Evolutionary conservation across 2,329 filamentous ascomycete genomes (phyloP).

Genomic region (Aspergillus japonicus): DNA sequence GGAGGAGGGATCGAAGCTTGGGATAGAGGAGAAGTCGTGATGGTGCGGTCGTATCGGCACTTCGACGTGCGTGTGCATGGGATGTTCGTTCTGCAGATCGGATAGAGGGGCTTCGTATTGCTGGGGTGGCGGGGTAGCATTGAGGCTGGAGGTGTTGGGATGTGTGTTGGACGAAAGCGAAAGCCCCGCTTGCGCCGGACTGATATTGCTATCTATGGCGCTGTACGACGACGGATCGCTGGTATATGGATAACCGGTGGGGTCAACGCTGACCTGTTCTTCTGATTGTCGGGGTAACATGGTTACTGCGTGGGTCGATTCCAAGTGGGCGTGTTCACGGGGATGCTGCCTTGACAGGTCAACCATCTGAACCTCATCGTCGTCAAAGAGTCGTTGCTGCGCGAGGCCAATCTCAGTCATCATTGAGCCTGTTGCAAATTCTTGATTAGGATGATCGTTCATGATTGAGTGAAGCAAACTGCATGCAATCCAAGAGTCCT

Average conservation of each 20-base stretch:
- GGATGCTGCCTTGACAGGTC: not conserved
- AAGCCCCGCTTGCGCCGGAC: not conserved
- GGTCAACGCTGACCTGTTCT: not conserved
- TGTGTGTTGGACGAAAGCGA: not conserved
- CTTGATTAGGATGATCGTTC: not conserved
- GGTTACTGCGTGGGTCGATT: not conserved
- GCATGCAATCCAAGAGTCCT: slow-evolving; percentile 6
- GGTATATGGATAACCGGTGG: not conserved
- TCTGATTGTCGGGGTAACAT: not conserved
- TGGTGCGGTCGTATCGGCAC: not conserved
- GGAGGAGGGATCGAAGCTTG: slow-evolving; percentile 7
- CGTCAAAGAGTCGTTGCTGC: slow-evolving; percentile 33
- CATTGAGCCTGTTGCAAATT: slow-evolving; percentile 25
- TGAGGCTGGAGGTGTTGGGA: not conserved
- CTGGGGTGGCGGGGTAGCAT: not conserved
- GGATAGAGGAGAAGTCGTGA: not conserved
- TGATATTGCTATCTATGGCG: not conserved
- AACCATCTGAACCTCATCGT: slow-evolving; percentile 24
- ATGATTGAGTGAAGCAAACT: not conserved
- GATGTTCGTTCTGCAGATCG: not conserved
- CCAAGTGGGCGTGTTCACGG: not conserved
- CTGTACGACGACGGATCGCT: not conserved
- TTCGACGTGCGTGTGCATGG: not conserved
- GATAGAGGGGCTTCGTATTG: not conserved
- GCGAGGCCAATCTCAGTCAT: slow-evolving; percentile 37